Conservation (phyloP, 306 rosid species). For the Cercis canadensis region DNA sequence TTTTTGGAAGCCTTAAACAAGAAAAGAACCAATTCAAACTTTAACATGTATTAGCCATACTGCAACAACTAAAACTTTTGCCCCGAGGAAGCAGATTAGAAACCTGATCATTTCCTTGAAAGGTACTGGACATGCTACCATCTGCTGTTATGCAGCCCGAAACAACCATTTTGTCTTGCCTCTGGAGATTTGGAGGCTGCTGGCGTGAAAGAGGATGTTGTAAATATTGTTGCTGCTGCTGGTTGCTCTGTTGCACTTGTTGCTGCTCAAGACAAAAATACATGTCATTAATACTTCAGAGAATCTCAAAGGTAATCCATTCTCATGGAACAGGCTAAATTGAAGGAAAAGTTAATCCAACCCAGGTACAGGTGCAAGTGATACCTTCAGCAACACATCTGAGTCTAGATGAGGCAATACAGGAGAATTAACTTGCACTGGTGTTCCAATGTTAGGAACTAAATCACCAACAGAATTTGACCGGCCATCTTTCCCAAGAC, state of each 20-base stretch:
- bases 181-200: slow-evolving; percentile 57
- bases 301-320: slow-evolving; percentile 19
- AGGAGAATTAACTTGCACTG: slow-evolving; percentile 56
- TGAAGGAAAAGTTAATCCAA: slow-evolving; percentile 19
- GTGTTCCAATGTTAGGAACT: slow-evolving; percentile 47
- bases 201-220: slow-evolving; percentile 56
- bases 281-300: slow-evolving; percentile 9
- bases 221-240: slow-evolving; percentile 52
- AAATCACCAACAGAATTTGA: slow-evolving; percentile 44
- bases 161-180: slow-evolving; percentile 53
- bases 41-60: neutral
- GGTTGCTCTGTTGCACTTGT: slow-evolving; percentile 49
- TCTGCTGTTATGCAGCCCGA: slow-evolving; percentile 43
- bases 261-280: slow-evolving; percentile 46
- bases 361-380: slow-evolving; percentile 27
- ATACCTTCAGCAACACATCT: slow-evolving; percentile 59
- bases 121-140: slow-evolving; percentile 48
- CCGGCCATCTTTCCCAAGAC: slow-evolving; percentile 55
- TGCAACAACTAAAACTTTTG: slow-evolving; percentile 19
- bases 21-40: slow-evolving; percentile 32
- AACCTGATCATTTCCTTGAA: slow-evolving; percentile 73
- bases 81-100: slow-evolving; percentile 25
- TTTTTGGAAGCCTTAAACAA: slow-evolving; percentile 55
- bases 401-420: slow-evolving; percentile 53
- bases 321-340: slow-evolving; percentile 15